Evolutionary conservation across 192 early-diverging fungal species (phyloP).

Genomic region (Jimgerdemannia lactiflua): DNA sequence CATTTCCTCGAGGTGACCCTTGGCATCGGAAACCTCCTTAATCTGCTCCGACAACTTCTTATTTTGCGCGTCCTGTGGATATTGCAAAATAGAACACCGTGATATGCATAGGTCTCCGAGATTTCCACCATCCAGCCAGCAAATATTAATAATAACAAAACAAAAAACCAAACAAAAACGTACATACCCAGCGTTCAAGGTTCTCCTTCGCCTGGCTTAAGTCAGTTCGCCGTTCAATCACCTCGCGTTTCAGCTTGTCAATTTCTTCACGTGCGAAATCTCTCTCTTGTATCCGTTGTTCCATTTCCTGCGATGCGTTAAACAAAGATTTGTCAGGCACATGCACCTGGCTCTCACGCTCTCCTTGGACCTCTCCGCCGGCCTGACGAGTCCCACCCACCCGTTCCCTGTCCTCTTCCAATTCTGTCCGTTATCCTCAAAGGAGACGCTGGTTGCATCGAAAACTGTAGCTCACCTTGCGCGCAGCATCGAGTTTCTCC

Average conservation of each 20-base stretch:
- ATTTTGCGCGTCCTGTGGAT: neutral
- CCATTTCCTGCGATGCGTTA: neutral
- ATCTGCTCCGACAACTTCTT: neutral
- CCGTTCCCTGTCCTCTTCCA: neutral
- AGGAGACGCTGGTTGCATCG: neutral
- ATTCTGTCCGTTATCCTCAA: too few species aligned
- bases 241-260: constrained; percentile 4
- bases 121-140: neutral
- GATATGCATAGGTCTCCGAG: too few species aligned
- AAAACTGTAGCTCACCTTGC: constrained; percentile 9
- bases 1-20: neutral
- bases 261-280: constrained; percentile 27
- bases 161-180: neutral
- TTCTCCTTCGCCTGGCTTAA: neutral
- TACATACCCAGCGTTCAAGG: neutral
- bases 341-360: neutral
- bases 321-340: neutral
- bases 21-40: neutral
- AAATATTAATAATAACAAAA: neutral
- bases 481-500: constrained; percentile 34
- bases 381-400: too few species aligned
- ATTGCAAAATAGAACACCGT: neutral
- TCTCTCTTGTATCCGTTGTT: constrained; percentile 24
- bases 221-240: neutral
- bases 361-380: too few species aligned